Conservation (phyloP, 495 filamentous ascomycete species). For the Tuber melanosporum region DNA sequence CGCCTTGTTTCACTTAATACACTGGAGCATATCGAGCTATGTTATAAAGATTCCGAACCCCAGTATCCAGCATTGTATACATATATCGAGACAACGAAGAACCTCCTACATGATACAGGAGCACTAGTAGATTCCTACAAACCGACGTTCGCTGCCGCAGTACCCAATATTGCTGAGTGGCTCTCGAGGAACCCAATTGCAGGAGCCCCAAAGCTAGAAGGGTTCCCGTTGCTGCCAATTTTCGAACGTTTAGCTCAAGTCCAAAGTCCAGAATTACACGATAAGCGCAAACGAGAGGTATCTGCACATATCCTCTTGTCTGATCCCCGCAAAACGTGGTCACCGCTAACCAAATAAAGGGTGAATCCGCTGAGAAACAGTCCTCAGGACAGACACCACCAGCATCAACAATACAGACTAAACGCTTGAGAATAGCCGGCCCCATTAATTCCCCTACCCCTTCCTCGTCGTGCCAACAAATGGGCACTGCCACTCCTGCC, state of each 20-base stretch:
- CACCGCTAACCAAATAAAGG: constrained; percentile 11
- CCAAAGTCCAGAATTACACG: constrained; percentile 15
- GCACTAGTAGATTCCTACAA: constrained; percentile 20
- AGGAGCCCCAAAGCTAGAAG: constrained; percentile 23
- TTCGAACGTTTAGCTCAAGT: constrained; percentile 25
- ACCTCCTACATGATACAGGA: constrained; percentile 33
- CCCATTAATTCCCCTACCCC: constrained; percentile 9
- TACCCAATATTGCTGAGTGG: constrained; percentile 27
- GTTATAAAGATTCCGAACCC: neutral
- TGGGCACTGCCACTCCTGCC: constrained; percentile 32
- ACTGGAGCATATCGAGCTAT: constrained; percentile 37
- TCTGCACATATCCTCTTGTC: constrained; percentile 2
- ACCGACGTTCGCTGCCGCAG: constrained; percentile 20
- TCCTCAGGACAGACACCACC: constrained; percentile 7
- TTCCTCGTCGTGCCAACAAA: neutral
- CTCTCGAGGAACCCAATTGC: constrained; percentile 21
- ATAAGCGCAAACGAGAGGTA: constrained; percentile 39
- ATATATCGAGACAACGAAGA: constrained; percentile 31
- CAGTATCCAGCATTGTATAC: constrained; percentile 18
- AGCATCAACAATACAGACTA: constrained; percentile 11
- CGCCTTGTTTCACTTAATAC: constrained; percentile 37
- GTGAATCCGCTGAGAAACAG: constrained; percentile 8
- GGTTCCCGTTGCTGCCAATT: constrained; percentile 34
- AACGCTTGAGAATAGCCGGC: constrained; percentile 27
- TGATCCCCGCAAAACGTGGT: constrained; percentile 1